Base-by-base conservation (phyloP, 257 asterid species). In the Ocimum tenuiflorum region DNA sequence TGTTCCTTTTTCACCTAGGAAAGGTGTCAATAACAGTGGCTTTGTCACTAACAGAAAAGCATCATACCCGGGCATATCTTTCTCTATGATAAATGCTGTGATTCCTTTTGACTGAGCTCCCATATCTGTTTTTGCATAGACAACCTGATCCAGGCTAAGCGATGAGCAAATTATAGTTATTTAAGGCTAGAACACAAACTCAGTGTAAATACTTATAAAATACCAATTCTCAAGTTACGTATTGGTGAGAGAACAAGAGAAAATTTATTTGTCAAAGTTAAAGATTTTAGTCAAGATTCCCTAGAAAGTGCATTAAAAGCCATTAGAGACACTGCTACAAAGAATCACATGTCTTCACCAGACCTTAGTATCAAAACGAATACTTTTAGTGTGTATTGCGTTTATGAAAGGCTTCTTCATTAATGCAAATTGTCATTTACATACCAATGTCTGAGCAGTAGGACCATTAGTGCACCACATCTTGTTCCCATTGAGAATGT, bases 401-500 rank as follows among this genome's bases (percentile, higher is more conserved):
- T 11, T 63, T 27, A 47, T 29, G 33, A 8, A 47, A 63, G 14
- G 15, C 46, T n/a, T 13, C 38, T 23, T 42, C 10, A 14, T 24
- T 45, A 50, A 17, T 66, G 48, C 31, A 4, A 4, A 38, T 38
- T 39, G n/a, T 65, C 53, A 38, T 19, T 39, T 22, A 22, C 63
- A 57, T 86, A 94, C 99, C 90, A 94, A 81, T 33, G 99, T 90
- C 78, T 85, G 83, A 65, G 99, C 97, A 67, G 63, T 63, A 31
- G 97, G 95, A 61, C 99, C 99, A 78, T 94, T 94, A 47, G 99
- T 94, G 87, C 99, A 94, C 99, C 97, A 94, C 99, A 94, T 94
- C 79, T 94, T 94, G 77, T 90, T 94, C 75, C 99, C 99, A 73
- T 90, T 94, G 22, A 94, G 78, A 78, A 89, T 65, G 73, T 84